Evolutionary conservation across 202 grass and related monocot species (phyloP).

Genomic region (Bolboschoenoplectus hybrid): DNA sequence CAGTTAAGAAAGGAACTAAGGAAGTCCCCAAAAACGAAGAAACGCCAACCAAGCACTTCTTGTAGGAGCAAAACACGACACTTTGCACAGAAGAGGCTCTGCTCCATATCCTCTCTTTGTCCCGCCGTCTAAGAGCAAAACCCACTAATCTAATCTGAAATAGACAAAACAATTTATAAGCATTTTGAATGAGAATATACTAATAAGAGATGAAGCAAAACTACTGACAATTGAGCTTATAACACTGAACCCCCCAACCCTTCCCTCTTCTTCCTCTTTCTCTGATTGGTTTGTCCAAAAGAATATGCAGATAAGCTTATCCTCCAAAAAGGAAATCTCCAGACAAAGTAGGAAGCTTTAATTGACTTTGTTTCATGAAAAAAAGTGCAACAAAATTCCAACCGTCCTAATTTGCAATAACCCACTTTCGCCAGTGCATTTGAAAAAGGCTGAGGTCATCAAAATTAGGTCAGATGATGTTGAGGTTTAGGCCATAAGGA

Average conservation of each 20-base stretch:
- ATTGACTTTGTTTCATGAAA: slow-evolving; percentile 40
- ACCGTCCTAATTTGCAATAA: slow-evolving; percentile 31
- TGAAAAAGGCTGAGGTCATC: slow-evolving; percentile 25
- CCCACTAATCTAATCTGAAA: slow-evolving; percentile 34
- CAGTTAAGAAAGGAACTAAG: slow-evolving; percentile 88
- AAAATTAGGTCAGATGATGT: slow-evolving; percentile 35
- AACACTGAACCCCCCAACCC: background rate
- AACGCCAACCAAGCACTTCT: slow-evolving; percentile 95
- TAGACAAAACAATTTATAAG: slow-evolving; percentile 22
- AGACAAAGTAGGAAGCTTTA: slow-evolving; percentile 32
- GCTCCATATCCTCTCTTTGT: slow-evolving; percentile 80
- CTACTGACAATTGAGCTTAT: slow-evolving; percentile 23
- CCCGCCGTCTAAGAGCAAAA: slow-evolving; percentile 27
- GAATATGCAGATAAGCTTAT: slow-evolving; percentile 32
- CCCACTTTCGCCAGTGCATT: slow-evolving; percentile 23
- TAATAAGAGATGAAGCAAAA: background rate
- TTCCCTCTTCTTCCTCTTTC: background rate
- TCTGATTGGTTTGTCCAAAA: slow-evolving; percentile 20
- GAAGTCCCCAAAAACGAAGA: slow-evolving; percentile 84
- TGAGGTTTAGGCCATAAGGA: slow-evolving; percentile 40
- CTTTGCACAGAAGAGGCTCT: slow-evolving; percentile 62
- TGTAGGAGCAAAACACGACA: slow-evolving; percentile 72
- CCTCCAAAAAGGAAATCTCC: slow-evolving; percentile 29
- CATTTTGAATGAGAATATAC: slow-evolving; percentile 6
- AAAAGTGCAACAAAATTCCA: slow-evolving; percentile 18